Conservation (phyloP, 2,329 filamentous ascomycete genomes). For the Colletotrichum cordylinicola region DNA sequence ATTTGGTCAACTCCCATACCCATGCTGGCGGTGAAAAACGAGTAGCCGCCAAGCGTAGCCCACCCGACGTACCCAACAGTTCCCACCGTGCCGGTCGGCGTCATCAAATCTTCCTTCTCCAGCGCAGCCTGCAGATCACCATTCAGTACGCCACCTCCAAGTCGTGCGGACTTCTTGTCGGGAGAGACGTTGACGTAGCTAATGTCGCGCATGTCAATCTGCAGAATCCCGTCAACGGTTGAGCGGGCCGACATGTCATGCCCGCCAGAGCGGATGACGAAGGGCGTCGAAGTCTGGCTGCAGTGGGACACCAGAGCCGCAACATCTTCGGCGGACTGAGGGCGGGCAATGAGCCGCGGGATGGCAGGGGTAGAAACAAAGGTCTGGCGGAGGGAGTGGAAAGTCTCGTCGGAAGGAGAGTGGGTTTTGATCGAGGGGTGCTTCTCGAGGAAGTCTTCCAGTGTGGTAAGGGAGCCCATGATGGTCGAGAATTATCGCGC, state of each 20-base stretch:
- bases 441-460: not conserved
- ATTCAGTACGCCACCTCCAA: constrained; percentile 15
- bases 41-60: constrained; percentile 39
- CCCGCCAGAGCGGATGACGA: constrained; percentile 15
- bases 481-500: not conserved
- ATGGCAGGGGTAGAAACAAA: not conserved
- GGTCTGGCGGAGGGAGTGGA: not conserved
- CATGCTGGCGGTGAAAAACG: constrained; percentile 30
- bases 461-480: not conserved
- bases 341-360: not conserved
- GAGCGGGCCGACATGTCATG: constrained; percentile 15
- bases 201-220: constrained; percentile 23
- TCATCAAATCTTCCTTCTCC: constrained; percentile 9
- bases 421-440: not conserved
- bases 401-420: not conserved
- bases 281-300: not conserved
- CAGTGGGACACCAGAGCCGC: not conserved
- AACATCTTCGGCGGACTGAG: not conserved
- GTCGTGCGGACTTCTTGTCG: constrained; percentile 1
- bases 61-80: constrained; percentile 37
- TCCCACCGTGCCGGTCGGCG: not conserved
- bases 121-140: not conserved
- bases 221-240: constrained; percentile 3
- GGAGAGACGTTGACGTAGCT: not conserved
- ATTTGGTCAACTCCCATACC: constrained; percentile 42